Base-by-base conservation (phyloP, 768 basidiomycete species). In the Russula abietina region DNA sequence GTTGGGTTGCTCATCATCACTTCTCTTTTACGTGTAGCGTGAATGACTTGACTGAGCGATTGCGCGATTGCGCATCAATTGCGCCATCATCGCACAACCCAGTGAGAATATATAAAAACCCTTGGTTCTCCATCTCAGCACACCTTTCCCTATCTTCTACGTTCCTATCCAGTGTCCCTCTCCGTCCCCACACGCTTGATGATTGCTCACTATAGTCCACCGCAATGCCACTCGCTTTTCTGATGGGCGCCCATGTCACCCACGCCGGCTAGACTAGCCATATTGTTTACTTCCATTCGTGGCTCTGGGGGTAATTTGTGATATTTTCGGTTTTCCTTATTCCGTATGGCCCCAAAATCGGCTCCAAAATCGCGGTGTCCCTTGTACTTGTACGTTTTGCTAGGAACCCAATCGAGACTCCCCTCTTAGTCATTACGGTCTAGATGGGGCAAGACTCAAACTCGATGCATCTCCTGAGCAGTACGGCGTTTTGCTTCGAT, bases 61-160 rank as follows among this genome's bases (percentile, higher is more conserved):
- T 2, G 45, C 5, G 7, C 50, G 39, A 64, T 66, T 59, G 65
- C 65, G 65, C 49, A 5, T 22, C 9, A 41, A 65, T 65, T 65
- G 65, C 65, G 65, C 65, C n/a, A n/a, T n/a, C 39, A 66, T 66
- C 65, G 65, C 53, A 26, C 16, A 26, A 36, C 52, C 4, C 36
- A 53, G 5, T 19, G 32, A 54, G 3, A n/a, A 41, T 14, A 56
- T 65, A 62, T 57, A 65, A 57, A 57, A 10, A 8, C 30, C 30
- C 11, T 2, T 33, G n/a, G 19, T 10, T 8, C n/a, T n/a, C 10
- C 3, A 9, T 45, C 22, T 45, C n/a, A 11, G 43, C n/a, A n/a
- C 43, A 19, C 17, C 19, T 17, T 50, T 19, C 39, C 19, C 28
- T 24, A 26, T 19, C 11, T 30, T 33, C 36, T 26, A 41, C 4